Base-by-base conservation (phyloP, 2,329 filamentous ascomycete genomes). In the Penicillium sp. region DNA sequence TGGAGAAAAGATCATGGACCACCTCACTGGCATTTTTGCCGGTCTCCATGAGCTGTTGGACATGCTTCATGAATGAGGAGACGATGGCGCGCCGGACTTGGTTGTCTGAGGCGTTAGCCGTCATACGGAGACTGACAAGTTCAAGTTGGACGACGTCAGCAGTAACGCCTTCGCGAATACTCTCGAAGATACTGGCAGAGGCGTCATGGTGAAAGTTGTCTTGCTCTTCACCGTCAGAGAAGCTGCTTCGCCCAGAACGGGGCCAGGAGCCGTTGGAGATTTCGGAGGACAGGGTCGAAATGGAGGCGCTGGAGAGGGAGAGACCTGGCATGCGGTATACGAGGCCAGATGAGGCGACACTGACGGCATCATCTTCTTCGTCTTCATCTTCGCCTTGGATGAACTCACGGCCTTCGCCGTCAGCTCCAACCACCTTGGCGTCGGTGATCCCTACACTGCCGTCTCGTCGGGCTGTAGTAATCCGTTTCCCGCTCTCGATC, bases 141-240 rank as follows among this genome's bases (percentile, higher is more conserved):
- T 99, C 94, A 31, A 97, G 84, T 71, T 93, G 91, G 67, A 96
- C 92, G 60, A 96, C 94, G 69, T 95, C 90, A 11, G 86, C 84
- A 14, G 85, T 83, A 48, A 85, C 79, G 22, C 87, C 88, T 57
- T 85, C 83, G 49, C 89, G 87, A 41, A 97, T 81, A 23, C 91
- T 89, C 67, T 97, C 92, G 58, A 92, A 82, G n/a, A 97, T 83
- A 57, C 90, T 93, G 61, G 87, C 82, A 3, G 93, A 89, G 25
- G 93, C 93, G 68, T 97, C 93, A 58, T 88, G 82, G 71, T 96
- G 90, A 81, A 97, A 97, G 55, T 86, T 81, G 55, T 82, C 81
- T 22, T 81, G 74, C 49, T 76, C 78, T 49, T 81, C 81, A 50
- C 85, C 82, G 15, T 86, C 85, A 0, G 88, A 90, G 63, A 87